Evolutionary conservation across 1,284 basidiomycete genomes (phyloP).

Genomic region (Naganishia cerealis): DNA sequence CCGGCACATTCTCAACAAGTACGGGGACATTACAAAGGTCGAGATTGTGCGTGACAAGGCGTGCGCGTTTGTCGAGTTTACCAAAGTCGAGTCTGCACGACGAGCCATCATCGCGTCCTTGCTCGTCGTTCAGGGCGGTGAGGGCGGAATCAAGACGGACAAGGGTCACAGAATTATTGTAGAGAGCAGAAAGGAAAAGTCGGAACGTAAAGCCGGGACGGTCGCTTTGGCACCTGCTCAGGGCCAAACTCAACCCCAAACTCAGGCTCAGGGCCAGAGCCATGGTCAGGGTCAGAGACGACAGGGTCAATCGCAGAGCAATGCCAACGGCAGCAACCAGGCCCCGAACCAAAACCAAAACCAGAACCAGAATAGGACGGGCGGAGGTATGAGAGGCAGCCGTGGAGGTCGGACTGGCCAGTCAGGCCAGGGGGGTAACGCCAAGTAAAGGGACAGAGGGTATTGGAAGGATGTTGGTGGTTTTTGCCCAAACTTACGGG

Average conservation of each 20-base stretch:
- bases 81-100: conserved; percentile 71
- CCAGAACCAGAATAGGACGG: conserved; percentile 17
- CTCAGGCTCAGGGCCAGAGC: conserved; percentile 7
- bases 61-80: conserved; percentile 93
- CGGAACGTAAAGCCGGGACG: conserved; percentile 59
- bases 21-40: conserved; percentile 70
- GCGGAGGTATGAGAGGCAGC: conserved; percentile 3
- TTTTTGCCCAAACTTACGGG: not conserved
- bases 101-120: conserved; percentile 78
- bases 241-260: conserved; percentile 1
- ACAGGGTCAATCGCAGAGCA: conserved; percentile 18
- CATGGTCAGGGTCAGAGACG: conserved; percentile 24
- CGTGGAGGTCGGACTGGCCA: conserved; percentile 25
- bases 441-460: conserved; percentile 3
- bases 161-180: conserved; percentile 67
- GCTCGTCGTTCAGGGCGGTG: conserved; percentile 68
- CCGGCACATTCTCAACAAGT: conserved; percentile 58
- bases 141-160: conserved; percentile 76
- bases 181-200: conserved; percentile 85
- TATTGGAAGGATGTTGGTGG: too few species aligned
- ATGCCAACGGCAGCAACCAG: conserved; percentile 8
- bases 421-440: conserved; percentile 5
- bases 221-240: not conserved
- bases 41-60: conserved; percentile 85
- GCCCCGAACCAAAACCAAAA: conserved; percentile 4